These are phyloP conservation scores for Pelargonium fulgidum DNA, from an alignment of 441 rosid genomes.

Conservation along the genomic window DNA sequence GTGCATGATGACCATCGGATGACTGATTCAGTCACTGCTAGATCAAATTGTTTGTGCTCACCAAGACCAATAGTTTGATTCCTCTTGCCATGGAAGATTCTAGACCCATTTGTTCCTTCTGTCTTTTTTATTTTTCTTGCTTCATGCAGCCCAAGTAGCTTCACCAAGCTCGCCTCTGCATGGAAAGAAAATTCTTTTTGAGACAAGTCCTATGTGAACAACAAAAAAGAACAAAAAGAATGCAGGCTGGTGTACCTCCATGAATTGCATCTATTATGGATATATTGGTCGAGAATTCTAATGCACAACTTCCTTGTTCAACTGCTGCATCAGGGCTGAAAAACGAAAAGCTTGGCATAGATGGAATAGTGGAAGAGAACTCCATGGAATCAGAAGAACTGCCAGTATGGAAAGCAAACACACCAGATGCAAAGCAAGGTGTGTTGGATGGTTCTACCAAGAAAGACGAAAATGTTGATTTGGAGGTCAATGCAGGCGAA, in stretches of 20 bases:
- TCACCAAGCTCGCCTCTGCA: constrained; percentile 28
- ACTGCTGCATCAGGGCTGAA: constrained; percentile 32
- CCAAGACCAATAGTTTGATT: constrained; percentile 57
- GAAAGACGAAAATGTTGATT: constrained; percentile 45
- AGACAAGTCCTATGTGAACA: constrained; percentile 5
- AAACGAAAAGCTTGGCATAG: constrained; percentile 60
- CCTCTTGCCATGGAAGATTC: constrained; percentile 43
- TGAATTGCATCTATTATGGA: constrained; percentile 16
- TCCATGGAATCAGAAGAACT: constrained; percentile 30
- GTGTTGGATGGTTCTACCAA: constrained; percentile 32
- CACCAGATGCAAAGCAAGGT: constrained; percentile 29
- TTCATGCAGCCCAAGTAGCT: constrained; percentile 25
- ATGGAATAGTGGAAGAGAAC: constrained; percentile 32
- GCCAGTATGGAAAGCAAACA: constrained; percentile 35
- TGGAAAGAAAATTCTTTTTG: not conserved
- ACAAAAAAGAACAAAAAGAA: not conserved
- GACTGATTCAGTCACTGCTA: constrained; percentile 45
- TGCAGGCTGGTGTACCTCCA: constrained; percentile 32
- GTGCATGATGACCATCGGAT: constrained; percentile 70
- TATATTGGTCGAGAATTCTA: constrained; percentile 21
- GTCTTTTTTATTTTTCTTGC: constrained; percentile 29
- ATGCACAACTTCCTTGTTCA: constrained; percentile 19
- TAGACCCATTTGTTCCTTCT: constrained; percentile 32
- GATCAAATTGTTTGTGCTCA: constrained; percentile 43
- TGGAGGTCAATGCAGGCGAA: constrained; percentile 37